phyloP scores from a whole-genome alignment of 2,329 filamentous ascomycete species.

The Sporothrix brunneoviolacea region DNA sequence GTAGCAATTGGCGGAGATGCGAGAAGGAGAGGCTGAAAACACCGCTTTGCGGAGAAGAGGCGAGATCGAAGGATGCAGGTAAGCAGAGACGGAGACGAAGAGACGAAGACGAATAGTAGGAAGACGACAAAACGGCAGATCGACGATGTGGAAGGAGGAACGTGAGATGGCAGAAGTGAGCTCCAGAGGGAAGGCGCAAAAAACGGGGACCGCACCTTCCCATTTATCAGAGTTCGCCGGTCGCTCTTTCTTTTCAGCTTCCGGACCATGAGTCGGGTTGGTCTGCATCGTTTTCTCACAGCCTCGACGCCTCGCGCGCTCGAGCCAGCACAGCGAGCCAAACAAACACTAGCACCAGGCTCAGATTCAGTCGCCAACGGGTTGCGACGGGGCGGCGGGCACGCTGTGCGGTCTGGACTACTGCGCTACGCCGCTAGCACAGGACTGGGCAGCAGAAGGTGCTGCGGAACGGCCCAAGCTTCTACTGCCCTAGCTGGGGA shows the following conservation, averaged over 20 bases:
- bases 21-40: neutral
- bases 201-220: too few relatives aligned
- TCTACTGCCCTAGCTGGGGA: neutral
- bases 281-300: conserved; percentile 4
- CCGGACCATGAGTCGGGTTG: neutral
- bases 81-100: neutral
- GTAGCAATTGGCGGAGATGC: neutral
- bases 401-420: neutral
- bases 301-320: conserved; percentile 6
- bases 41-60: too few relatives aligned
- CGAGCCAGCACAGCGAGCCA: neutral
- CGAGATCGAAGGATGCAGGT: too few relatives aligned
- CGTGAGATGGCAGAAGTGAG: too few relatives aligned
- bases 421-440: neutral
- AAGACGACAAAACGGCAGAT: neutral
- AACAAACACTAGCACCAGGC: neutral
- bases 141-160: too few relatives aligned
- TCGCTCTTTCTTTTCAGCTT: neutral
- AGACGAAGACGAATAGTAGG: neutral
- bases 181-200: too few relatives aligned
- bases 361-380: neutral
- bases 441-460: neutral
- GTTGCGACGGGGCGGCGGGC: neutral
- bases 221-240: too few relatives aligned
- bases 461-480: neutral